Evolutionary conservation across 2,329 filamentous ascomycete genomes (phyloP), one percentile per base, ranked within the genome.

Genomic region (Microdochium nivale): DNA sequence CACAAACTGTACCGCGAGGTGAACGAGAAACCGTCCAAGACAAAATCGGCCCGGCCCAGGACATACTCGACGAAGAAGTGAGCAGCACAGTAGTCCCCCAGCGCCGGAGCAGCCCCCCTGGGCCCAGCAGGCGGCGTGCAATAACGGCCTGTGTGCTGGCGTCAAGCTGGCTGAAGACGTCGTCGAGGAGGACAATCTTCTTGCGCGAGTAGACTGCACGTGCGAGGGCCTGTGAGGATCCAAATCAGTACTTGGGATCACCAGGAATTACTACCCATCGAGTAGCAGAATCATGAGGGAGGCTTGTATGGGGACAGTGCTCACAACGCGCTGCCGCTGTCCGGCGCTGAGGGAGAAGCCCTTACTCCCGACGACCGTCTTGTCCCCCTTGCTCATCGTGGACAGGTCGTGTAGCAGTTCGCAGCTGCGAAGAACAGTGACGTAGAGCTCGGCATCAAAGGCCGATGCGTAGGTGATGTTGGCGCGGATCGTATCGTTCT

Each of bases 101-200:
- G 44, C 50, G 52, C 5, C 61, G 57, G 0, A 69, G 51, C 1
- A 67, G 50, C 1, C 64, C 69, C 13, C 52, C 51, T 3, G 47
- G 47, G 19, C 53, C 52, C 55, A 68, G 65, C 24, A 67, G 49
- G 4, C 60, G 59, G 1, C 52, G 53, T n/a, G 68, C 70, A 2
- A 71, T 58, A 3, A 49, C 51, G 7, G 55, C 56, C 1, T 65
- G 61, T 5, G 70, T 73, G 11, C 62, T 58, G 3, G 59, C 59
- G 47, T 73, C 69, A 1, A 73, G 56, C 0, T 67, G 67, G 46
- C 66, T 69, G 16, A 72, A 67, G 3, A 71, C 54, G 50, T 71
- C 69, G 23, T 72, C 70, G 4, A 72, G 62, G 0, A 72, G 37
- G 3, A 65, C 62, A 1, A 68, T 50, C 2, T 56, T 35, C 1